Percentiles rank a stretch among this genome's conserved stretches.
These are phyloP conservation scores for Fagus sylvatica DNA, from an alignment of 306 rosid genomes.

Conservation along the genomic window DNA sequence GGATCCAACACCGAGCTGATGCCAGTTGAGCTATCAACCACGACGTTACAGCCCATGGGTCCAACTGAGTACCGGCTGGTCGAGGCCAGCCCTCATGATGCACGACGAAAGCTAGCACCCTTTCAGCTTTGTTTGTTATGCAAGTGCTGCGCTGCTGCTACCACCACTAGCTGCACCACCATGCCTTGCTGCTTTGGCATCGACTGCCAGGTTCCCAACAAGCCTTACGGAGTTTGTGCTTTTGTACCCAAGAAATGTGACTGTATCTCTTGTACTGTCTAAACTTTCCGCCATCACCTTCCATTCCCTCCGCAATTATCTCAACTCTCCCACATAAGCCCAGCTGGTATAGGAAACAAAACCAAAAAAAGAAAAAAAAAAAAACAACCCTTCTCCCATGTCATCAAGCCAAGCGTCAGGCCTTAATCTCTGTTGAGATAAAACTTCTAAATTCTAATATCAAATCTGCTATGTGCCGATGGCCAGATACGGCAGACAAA, in stretches of 20 bases:
- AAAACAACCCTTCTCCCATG: no score
- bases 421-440: no score
- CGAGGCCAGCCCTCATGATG: neutral
- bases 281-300: neutral
- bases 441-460: no score
- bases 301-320: neutral
- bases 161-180: conserved; percentile 13
- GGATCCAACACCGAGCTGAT: neutral
- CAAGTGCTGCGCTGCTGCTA: conserved; percentile 34
- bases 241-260: conserved; percentile 37
- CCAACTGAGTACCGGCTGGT: conserved; percentile 8
- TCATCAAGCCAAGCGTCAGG: no score
- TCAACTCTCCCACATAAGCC: neutral
- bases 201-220: conserved; percentile 41
- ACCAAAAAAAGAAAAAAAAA: no score
- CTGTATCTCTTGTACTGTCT: conserved; percentile 28
- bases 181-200: conserved; percentile 46
- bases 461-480: no score
- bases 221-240: conserved; percentile 45
- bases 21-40: neutral
- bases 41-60: neutral
- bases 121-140: conserved; percentile 35
- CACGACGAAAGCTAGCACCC: conserved; percentile 27
- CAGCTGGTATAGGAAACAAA: no score
- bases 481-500: no score